phyloP scores from a whole-genome alignment of 2,329 filamentous ascomycete genomes.

The Clonostachys byssicola region DNA sequence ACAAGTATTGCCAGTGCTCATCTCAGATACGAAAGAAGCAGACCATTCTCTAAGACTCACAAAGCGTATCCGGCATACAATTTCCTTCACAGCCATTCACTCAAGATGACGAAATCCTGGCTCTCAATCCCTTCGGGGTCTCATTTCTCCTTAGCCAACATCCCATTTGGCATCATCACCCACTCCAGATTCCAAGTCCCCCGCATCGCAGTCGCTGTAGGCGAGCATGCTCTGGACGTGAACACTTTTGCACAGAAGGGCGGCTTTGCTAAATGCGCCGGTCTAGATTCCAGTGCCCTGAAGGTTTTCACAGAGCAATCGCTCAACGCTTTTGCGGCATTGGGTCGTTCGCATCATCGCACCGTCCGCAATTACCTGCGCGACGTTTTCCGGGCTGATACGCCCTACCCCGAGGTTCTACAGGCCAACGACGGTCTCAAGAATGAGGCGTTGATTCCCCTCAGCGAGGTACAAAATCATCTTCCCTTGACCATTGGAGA shows the following conservation, averaged over 20 bases:
- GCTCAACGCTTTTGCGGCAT: slow-evolving; percentile 27
- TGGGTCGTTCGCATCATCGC: slow-evolving; percentile 66
- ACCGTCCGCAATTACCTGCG: slow-evolving; percentile 67
- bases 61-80: too few relatives aligned
- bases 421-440: slow-evolving; percentile 26
- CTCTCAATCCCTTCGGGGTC: neutral
- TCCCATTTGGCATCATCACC: slow-evolving; percentile 79
- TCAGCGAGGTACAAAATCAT: slow-evolving; percentile 55
- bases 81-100: too few relatives aligned
- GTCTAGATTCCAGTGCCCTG: slow-evolving; percentile 5
- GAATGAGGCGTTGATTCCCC: slow-evolving; percentile 16
- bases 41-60: too few relatives aligned
- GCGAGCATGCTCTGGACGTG: slow-evolving; percentile 67
- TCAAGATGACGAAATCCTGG: neutral
- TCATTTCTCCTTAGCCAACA: slow-evolving; percentile 71
- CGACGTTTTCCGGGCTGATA: slow-evolving; percentile 53
- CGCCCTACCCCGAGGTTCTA: slow-evolving; percentile 24
- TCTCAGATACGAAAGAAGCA: too few relatives aligned
- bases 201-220: slow-evolving; percentile 68
- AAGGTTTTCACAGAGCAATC: slow-evolving; percentile 15
- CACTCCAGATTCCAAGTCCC: slow-evolving; percentile 49
- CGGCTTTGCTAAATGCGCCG: slow-evolving; percentile 29
- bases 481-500: slow-evolving; percentile 75
- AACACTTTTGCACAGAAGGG: slow-evolving; percentile 46
- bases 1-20: too few relatives aligned